Evolutionary conservation across 2,329 filamentous ascomycete genomes (phyloP).

Genomic region (Talaromyces funiculosus): DNA sequence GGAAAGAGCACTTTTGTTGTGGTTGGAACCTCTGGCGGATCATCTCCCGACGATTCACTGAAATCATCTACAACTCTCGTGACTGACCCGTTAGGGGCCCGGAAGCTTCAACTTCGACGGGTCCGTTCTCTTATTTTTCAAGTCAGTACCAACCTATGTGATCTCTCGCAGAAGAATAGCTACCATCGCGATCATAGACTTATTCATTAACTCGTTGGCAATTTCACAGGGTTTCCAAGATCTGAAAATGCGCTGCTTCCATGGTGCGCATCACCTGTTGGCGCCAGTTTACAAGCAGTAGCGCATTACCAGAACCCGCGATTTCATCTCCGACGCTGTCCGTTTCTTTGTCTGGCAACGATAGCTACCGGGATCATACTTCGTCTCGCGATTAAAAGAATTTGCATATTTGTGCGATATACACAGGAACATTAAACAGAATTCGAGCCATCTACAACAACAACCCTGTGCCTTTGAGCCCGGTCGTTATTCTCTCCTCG

Average conservation of each 20-base stretch:
- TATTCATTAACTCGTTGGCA: background rate
- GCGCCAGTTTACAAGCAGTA: conserved; percentile 14
- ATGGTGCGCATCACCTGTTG: conserved; percentile 13
- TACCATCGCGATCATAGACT: background rate
- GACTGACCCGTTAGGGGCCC: background rate
- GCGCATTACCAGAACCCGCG: conserved; percentile 1
- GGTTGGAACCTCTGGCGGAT: background rate
- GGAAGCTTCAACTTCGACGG: conserved; percentile 1
- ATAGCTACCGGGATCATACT: background rate
- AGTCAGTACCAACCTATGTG: background rate
- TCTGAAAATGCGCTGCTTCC: conserved; percentile 16
- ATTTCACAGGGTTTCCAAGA: background rate
- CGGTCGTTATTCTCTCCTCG: conserved; percentile 7
- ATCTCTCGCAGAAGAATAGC: background rate
- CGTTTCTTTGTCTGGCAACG: conserved; percentile 1
- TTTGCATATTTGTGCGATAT: background rate
- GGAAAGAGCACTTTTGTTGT: background rate
- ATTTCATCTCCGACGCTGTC: conserved; percentile 8
- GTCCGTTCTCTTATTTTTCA: background rate
- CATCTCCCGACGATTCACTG: background rate
- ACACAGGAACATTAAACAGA: background rate
- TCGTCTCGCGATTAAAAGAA: background rate
- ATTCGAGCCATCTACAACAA: background rate
- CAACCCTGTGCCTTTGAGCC: background rate
- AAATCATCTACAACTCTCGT: background rate